Evolutionary conservation across 116 monocot species (phyloP), one percentile per base, ranked within the genome.

Genomic region (Iris pallida): DNA sequence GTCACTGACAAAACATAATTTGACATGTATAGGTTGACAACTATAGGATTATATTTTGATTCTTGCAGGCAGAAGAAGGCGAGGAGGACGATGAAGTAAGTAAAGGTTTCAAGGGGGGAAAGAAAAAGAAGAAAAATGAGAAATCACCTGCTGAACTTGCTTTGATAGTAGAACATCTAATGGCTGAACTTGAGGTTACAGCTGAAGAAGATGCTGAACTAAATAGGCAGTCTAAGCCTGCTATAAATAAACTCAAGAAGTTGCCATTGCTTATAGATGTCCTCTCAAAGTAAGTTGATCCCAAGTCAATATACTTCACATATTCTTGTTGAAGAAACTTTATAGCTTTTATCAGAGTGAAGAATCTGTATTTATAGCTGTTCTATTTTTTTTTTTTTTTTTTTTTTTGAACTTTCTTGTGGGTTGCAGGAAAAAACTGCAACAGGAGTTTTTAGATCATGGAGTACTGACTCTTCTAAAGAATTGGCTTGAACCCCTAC

Each of bases 151-250:
- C 81, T 42, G 91, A 95, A 60, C 77, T 95, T 66, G 88, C 88
- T 51, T 14, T 78, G 47, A 68, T 88, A 8, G 88, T 95, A 10
- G 95, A 95, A 55, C 68, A 82, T 70, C 66, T 88, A 17, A 88
- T 95, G 91, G 95, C 95, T 20, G 86, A 95, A 57, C 78, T 95
- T 53, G 95, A 95, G 83, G 95, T 95, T 53, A 82, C 89, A 5
- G 95, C 91, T 70, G 95, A 95, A 82, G 89, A 91, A 82, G 95
- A 95, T 85, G 95, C 95, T 42, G 91, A 95, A 76, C 57, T 95
- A 18, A 95, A 95, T 76, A 86, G 84, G 80, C 91, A 86, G 79
- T 74, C 65, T 43, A 91, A 91, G 72, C 95, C 95, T 65, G 91
- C 95, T 16, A 88, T 95, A 65, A 91, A 91, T 82, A 95, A 95